Evolutionary conservation across 495 filamentous ascomycete species (phyloP).

Genomic region (Penicillium arizonense): DNA sequence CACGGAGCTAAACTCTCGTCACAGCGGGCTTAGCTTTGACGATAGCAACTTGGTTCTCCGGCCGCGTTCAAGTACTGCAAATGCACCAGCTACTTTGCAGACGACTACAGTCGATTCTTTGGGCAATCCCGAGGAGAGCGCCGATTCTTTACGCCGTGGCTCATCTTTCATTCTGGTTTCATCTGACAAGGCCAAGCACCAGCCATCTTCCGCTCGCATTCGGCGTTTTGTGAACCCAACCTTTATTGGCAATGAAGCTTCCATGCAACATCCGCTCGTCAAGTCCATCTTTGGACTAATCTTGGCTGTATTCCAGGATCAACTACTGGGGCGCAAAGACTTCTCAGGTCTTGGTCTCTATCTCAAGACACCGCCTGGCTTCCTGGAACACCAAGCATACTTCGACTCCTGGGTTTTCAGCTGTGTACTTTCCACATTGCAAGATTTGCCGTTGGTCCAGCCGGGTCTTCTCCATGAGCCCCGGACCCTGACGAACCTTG

Average conservation of each 20-base stretch:
- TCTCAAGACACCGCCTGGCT: slow-evolving; percentile 86
- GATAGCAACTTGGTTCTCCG: slow-evolving; percentile 80
- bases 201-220: slow-evolving; percentile 59
- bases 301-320: slow-evolving; percentile 75
- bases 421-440: slow-evolving; percentile 68
- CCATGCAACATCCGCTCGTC: slow-evolving; percentile 66
- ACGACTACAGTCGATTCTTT: slow-evolving; percentile 62
- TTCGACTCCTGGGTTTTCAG: slow-evolving; percentile 89
- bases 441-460: slow-evolving; percentile 65
- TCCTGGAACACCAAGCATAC: slow-evolving; percentile 88
- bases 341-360: slow-evolving; percentile 88
- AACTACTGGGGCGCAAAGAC: slow-evolving; percentile 79
- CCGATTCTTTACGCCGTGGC: slow-evolving; percentile 62
- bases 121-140: slow-evolving; percentile 44
- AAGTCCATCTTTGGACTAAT: slow-evolving; percentile 73
- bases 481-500: slow-evolving; percentile 79
- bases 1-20: slow-evolving; percentile 75
- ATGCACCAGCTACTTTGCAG: slow-evolving; percentile 58
- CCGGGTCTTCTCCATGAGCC: slow-evolving; percentile 75
- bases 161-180: slow-evolving; percentile 90
- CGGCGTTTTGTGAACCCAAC: slow-evolving; percentile 51
- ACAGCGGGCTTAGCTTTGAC: slow-evolving; percentile 78
- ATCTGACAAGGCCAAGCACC: slow-evolving; percentile 56
- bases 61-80: slow-evolving; percentile 58
- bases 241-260: slow-evolving; percentile 39